Evolutionary conservation across 2,329 filamentous ascomycete genomes (phyloP).

Genomic region (Microcyclospora pomicola): DNA sequence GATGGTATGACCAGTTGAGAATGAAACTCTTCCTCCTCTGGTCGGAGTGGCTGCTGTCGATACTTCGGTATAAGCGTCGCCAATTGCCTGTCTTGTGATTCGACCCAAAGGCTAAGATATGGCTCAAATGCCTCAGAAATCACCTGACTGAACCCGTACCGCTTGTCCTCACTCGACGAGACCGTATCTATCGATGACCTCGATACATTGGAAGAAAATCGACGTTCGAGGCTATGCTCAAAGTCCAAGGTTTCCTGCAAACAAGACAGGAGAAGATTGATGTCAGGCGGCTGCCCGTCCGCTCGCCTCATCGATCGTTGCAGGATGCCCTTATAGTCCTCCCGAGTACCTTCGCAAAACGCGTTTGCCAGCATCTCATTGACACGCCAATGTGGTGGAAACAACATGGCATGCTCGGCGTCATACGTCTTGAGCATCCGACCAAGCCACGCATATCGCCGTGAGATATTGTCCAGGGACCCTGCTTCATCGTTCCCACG

Average conservation of each 20-base stretch:
- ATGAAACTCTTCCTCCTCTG: slow-evolving; percentile 82
- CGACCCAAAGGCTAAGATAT: slow-evolving; percentile 92
- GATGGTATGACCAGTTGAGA: slow-evolving; percentile 80
- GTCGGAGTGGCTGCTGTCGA: slow-evolving; percentile 63
- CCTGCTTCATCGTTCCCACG: slow-evolving; percentile 93
- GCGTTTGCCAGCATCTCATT: slow-evolving; percentile 79
- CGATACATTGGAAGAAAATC: slow-evolving; percentile 55
- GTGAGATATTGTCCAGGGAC: slow-evolving; percentile 87
- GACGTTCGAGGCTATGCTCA: slow-evolving; percentile 76
- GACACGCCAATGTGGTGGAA: slow-evolving; percentile 77
- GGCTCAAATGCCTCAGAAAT: slow-evolving; percentile 97
- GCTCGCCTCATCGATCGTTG: slow-evolving; percentile 70
- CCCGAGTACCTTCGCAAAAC: slow-evolving; percentile 88
- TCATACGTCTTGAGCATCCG: slow-evolving; percentile 93
- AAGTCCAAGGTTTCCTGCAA: slow-evolving; percentile 94
- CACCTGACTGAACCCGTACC: slow-evolving; percentile 69
- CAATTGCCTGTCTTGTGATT: slow-evolving; percentile 83
- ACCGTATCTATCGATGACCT: slow-evolving; percentile 75
- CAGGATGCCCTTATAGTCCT: slow-evolving; percentile 88
- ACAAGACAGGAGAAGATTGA: slow-evolving; percentile 76
- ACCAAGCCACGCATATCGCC: slow-evolving; percentile 92
- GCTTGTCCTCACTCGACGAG: slow-evolving; percentile 54
- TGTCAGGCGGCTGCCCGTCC: slow-evolving; percentile 70
- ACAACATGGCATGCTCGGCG: slow-evolving; percentile 77
- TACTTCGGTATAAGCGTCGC: slow-evolving; percentile 77